Evolutionary conservation across 352 stramenopile species (phyloP), one percentile per base, ranked within the genome.

Genomic region (Pythium coloratum): DNA sequence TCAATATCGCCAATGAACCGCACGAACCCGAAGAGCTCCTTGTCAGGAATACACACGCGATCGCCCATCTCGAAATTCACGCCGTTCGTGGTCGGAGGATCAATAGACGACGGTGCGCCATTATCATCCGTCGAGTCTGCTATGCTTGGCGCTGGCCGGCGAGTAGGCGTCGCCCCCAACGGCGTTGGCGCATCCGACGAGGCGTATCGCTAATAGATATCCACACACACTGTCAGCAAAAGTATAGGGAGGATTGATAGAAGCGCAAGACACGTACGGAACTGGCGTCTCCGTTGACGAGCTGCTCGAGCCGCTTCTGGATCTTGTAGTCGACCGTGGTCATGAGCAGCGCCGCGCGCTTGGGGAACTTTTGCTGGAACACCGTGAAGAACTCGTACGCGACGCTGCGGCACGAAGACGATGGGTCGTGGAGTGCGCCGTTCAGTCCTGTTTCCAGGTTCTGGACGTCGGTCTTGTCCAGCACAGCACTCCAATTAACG

Each of bases 31-130:
- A 95, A 95, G 1, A 94, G 54, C 57, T 95, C 87, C 61, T 91
- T 91, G 51, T 93, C 87, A 1, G 85, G 84, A n/a, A 95, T 91
- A 64, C 84, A 93, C 5, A 95, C 87, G 32, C 87, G 85, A 34
- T 93, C 85, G 3, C 84, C 85, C 1, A 92, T 46, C 47, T 91
- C 80, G 55, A 89, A 65, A 59, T 76, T 84, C 16, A 82, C 76
- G 8, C 73, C 74, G 6, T 40, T 36, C 2, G 51, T 46, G 6
- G 56, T 40, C 8, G 33, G 55, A 20, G 18, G 20, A 34, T 70
- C 64, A 24, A 49, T 55, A 5, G 58, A 62, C 20, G 56, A 34
- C 36, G 50, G 58, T 9, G 36, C 60, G 10, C 12, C 60, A 28
- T 79, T 80, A 13, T 86, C 82, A 58, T 91, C 82, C n/a, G 72